These are phyloP conservation scores for Chaetomiaceae sp. DNA, from an alignment of 2,329 filamentous ascomycete species.

Conservation along the genomic window DNA sequence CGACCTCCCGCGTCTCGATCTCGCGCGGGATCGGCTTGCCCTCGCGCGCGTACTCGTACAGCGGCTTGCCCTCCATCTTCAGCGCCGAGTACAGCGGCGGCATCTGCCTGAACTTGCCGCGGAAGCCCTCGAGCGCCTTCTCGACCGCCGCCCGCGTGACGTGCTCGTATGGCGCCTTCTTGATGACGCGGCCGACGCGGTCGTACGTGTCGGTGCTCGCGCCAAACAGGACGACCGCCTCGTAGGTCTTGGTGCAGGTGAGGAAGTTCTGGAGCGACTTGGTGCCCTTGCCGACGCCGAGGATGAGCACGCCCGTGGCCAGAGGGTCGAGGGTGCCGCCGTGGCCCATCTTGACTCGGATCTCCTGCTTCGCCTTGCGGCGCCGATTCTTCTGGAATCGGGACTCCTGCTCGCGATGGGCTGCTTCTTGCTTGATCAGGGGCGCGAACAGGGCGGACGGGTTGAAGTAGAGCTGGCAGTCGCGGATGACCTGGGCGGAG, in stretches of 20 bases:
- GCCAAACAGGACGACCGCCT: constrained; percentile 83
- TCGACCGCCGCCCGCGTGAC: constrained; percentile 75
- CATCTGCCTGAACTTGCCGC: constrained; percentile 79
- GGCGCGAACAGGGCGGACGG: constrained; percentile 73
- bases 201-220: constrained; percentile 93
- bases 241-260: constrained; percentile 87
- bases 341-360: constrained; percentile 89
- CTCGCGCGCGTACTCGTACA: constrained; percentile 93
- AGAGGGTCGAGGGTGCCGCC: constrained; percentile 92
- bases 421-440: constrained; percentile 60
- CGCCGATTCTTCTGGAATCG: constrained; percentile 55
- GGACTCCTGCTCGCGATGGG: constrained; percentile 49
- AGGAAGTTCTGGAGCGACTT: constrained; percentile 76
- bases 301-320: constrained; percentile 85
- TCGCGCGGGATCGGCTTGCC: constrained; percentile 80
- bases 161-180: constrained; percentile 68
- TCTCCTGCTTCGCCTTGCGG: constrained; percentile 47
- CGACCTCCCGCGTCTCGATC: constrained; percentile 73
- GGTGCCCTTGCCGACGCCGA: constrained; percentile 81
- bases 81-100: constrained; percentile 91
- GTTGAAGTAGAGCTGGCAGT: constrained; percentile 79
- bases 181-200: constrained; percentile 73
- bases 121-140: constrained; percentile 66
- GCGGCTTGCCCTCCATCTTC: constrained; percentile 85
- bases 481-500: constrained; percentile 85